Evolutionary conservation across 139 green algal species (phyloP).

Genomic region (Closterium sp.): DNA sequence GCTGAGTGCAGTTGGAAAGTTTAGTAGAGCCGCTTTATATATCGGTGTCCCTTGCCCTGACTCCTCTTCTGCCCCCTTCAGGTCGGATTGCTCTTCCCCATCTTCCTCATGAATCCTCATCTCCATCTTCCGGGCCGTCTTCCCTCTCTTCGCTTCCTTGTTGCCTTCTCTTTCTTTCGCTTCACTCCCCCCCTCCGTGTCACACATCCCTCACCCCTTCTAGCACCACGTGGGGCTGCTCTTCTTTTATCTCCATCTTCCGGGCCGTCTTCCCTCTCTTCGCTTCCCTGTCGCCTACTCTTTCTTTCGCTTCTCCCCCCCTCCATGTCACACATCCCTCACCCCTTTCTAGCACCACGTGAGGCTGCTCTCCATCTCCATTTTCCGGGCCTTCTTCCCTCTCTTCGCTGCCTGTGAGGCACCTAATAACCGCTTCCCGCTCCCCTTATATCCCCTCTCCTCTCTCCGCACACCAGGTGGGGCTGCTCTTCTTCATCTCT

Average conservation of each 20-base stretch:
- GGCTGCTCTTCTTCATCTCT: conserved; percentile 43
- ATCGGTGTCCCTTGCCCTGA: no score
- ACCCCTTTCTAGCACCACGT: not conserved
- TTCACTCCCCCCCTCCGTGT: no score
- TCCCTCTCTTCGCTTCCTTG: not conserved
- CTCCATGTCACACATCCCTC: not conserved
- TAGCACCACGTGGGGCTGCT: not conserved
- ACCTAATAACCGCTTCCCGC: no score
- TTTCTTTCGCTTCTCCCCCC: not conserved
- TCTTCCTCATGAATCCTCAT: not conserved
- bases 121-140: not conserved
- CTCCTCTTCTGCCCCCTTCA: no score
- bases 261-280: not conserved
- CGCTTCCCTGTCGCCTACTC: not conserved
- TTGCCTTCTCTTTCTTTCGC: not conserved
- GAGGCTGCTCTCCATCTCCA: not conserved
- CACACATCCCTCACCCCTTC: not conserved
- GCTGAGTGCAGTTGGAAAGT: no score
- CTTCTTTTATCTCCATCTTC: not conserved
- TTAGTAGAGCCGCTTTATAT: no score
- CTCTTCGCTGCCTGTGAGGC: no score
- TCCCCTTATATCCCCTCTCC: no score
- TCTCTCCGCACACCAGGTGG: not conserved
- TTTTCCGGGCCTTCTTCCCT: not conserved
- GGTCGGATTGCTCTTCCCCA: not conserved